A percentile compares a stretch with the other conserved stretches of the same genome.
phyloP scores from a whole-genome alignment of 2,329 filamentous ascomycete species.

The Epicoccum nigrum region DNA sequence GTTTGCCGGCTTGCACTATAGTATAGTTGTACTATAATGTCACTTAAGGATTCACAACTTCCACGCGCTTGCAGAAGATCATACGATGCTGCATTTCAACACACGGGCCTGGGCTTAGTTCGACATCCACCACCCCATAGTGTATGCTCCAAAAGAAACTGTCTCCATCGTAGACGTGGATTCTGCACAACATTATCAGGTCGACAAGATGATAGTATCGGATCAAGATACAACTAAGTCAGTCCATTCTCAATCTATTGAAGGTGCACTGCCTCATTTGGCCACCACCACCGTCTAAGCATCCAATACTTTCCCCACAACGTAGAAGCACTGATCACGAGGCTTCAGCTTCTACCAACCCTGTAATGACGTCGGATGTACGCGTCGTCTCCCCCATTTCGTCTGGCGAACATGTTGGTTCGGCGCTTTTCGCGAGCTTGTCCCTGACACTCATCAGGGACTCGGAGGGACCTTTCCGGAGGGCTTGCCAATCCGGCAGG shows the following conservation, averaged over 20 bases:
- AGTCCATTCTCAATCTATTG: background rate
- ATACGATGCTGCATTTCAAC: too few relatives aligned
- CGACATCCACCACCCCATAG: too few relatives aligned
- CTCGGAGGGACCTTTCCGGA: too few relatives aligned
- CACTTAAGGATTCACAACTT: too few relatives aligned
- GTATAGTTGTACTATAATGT: too few relatives aligned
- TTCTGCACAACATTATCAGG: too few relatives aligned
- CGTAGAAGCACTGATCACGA: constrained; percentile 2
- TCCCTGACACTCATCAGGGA: too few relatives aligned
- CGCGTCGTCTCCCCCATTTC: constrained; percentile 3
- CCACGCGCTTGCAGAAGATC: too few relatives aligned
- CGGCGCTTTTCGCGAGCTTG: constrained; percentile 13
- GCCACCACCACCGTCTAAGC: background rate
- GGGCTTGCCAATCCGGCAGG: background rate
- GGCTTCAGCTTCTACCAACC: constrained; percentile 1
- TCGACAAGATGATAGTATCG: background rate
- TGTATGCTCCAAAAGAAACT: too few relatives aligned
- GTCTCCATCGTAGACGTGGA: too few relatives aligned
- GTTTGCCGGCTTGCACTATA: too few relatives aligned
- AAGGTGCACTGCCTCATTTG: background rate
- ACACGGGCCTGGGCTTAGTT: too few relatives aligned
- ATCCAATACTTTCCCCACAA: constrained; percentile 10
- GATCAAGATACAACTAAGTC: background rate
- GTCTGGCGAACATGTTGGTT: background rate
- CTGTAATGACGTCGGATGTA: constrained; percentile 9